phyloP scores from a whole-genome alignment of 768 basidiomycete species.

The Boletus edulis region DNA sequence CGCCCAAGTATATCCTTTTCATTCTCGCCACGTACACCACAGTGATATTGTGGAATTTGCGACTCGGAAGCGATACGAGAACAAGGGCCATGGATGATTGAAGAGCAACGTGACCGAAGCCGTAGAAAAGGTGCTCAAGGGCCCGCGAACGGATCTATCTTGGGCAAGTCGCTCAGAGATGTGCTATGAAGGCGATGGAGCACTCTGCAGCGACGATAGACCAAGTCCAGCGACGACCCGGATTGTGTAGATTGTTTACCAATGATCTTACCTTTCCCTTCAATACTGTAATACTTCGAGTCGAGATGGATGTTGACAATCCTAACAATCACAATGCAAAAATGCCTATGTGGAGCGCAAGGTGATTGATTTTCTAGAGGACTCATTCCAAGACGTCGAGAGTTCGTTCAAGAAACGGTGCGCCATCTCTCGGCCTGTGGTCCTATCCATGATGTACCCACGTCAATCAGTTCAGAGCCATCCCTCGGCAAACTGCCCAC shows the following conservation, averaged over 20 bases:
- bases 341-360: conserved; percentile 30
- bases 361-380: conserved; percentile 60
- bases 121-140: conserved; percentile 61
- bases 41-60: conserved; percentile 46
- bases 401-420: conserved; percentile 72
- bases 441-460: background rate
- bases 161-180: conserved; percentile 56
- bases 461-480: conserved; percentile 23
- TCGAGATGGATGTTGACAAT: no score
- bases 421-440: conserved; percentile 19
- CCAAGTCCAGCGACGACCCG: conserved; percentile 61
- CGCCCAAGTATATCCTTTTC: conserved; percentile 62
- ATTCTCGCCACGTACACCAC: conserved; percentile 75
- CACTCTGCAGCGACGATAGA: conserved; percentile 62
- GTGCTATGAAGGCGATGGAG: conserved; percentile 60
- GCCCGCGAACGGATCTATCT: conserved; percentile 36
- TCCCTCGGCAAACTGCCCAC: conserved; percentile 54
- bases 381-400: conserved; percentile 61
- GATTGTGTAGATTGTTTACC: conserved; percentile 42
- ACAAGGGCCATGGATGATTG: conserved; percentile 59
- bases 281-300: no score
- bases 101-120: conserved; percentile 77
- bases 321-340: background rate
- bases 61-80: conserved; percentile 39
- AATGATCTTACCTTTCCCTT: no score